phyloP scores from a whole-genome alignment of 805 yeast genomes.

The Debaryomyces castellii region DNA sequence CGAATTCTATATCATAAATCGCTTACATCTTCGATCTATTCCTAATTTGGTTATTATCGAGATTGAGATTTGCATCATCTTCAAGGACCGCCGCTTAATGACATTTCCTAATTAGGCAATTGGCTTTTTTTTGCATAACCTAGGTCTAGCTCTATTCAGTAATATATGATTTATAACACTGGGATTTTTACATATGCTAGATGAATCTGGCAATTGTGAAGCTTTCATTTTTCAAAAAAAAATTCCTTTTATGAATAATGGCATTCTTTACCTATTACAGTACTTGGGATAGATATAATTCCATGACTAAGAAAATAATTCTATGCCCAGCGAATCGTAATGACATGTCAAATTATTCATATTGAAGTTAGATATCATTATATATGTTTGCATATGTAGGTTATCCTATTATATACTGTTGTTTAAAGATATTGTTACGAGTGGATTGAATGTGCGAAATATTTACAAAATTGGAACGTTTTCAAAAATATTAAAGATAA shows the following conservation, averaged over 20 bases:
- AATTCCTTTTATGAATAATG: neutral
- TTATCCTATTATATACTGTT: too few relatives aligned
- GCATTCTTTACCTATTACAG: neutral
- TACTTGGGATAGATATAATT: neutral
- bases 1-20: neutral
- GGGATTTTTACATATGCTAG: neutral
- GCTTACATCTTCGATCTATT: slow-evolving; percentile 1
- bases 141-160: neutral
- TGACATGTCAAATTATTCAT: too few relatives aligned
- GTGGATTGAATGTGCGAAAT: neutral
- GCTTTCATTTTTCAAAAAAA: neutral
- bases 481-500: too few relatives aligned
- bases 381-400: too few relatives aligned
- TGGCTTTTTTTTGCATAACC: slow-evolving; percentile 1
- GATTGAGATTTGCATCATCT: slow-evolving; percentile 1
- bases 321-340: neutral
- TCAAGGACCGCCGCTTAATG: neutral
- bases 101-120: slow-evolving; percentile 19
- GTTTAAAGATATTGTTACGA: too few relatives aligned
- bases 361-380: too few relatives aligned
- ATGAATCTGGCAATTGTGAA: neutral
- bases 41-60: slow-evolving; percentile 9
- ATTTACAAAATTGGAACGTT: neutral
- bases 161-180: neutral
- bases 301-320: neutral